Percentiles rank a stretch among this genome's conserved stretches.
phyloP scores from a whole-genome alignment of 495 filamentous ascomycete species.

The Penicillium flavigenum region DNA sequence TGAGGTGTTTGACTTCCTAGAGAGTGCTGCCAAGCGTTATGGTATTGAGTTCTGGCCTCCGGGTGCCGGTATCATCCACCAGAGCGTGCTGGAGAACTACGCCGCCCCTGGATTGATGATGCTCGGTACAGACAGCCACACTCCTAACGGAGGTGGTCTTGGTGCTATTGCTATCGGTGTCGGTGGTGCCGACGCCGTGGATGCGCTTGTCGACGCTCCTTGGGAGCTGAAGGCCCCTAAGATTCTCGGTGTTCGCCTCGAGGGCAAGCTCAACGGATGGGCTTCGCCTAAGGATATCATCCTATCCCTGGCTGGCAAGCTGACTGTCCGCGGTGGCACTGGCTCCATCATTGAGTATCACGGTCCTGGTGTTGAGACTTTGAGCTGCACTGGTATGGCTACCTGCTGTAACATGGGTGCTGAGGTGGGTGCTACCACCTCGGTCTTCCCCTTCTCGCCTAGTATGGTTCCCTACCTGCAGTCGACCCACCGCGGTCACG shows the following conservation, averaged over 20 bases:
- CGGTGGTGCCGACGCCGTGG: constrained; percentile 94
- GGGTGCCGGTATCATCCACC: constrained; percentile 98
- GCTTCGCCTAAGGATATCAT: constrained; percentile 95
- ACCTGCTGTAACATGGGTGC: constrained; percentile 92
- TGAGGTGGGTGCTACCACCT: constrained; percentile 95
- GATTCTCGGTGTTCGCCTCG: constrained; percentile 81
- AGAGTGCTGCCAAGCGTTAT: constrained; percentile 91
- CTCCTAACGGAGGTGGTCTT: constrained; percentile 91
- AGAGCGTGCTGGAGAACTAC: constrained; percentile 97
- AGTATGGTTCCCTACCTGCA: constrained; percentile 74
- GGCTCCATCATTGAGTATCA: constrained; percentile 93
- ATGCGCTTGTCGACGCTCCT: constrained; percentile 91
- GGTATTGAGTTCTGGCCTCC: constrained; percentile 99
- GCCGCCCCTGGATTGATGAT: constrained; percentile 97
- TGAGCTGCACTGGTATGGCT: constrained; percentile 91
- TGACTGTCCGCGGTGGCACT: constrained; percentile 93
- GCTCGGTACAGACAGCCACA: constrained; percentile 98
- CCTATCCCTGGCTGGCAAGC: constrained; percentile 77
- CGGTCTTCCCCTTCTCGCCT: constrained; percentile 80
- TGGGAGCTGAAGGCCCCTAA: constrained; percentile 97
- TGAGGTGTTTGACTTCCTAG: constrained; percentile 96
- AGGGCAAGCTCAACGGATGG: constrained; percentile 85
- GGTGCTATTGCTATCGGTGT: constrained; percentile 96
- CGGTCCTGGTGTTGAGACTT: constrained; percentile 81
- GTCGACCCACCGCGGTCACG: constrained; percentile 74